phyloP scores from a whole-genome alignment of 805 yeast species.

The Wickerhamiella slavikovae region DNA sequence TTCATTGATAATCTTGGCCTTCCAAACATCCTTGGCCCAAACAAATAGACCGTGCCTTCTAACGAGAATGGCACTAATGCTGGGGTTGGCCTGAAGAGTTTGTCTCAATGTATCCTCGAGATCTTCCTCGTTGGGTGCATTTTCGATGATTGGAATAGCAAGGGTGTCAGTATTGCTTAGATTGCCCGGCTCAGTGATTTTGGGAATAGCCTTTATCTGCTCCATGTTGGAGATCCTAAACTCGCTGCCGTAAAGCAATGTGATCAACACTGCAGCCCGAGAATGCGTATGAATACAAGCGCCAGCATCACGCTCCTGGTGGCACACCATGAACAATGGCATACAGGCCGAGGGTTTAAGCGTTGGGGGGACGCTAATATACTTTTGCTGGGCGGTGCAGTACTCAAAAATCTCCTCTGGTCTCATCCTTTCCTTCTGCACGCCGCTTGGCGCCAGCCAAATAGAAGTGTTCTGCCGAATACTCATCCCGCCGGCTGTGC shows the following conservation, averaged over 20 bases:
- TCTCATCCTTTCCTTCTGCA: slow-evolving; percentile 72
- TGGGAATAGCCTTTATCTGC: slow-evolving; percentile 83
- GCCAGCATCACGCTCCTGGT: slow-evolving; percentile 50
- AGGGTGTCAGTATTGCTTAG: slow-evolving; percentile 53
- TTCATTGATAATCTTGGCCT: slow-evolving; percentile 83
- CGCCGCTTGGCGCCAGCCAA: slow-evolving; percentile 87
- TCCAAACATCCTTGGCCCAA: slow-evolving; percentile 90
- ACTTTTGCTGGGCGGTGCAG: slow-evolving; percentile 30
- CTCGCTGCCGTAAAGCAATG: slow-evolving; percentile 46
- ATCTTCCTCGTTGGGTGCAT: slow-evolving; percentile 75
- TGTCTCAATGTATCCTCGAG: slow-evolving; percentile 37
- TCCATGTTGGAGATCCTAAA: slow-evolving; percentile 67
- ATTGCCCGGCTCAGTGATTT: slow-evolving; percentile 42
- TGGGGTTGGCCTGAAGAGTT: slow-evolving; percentile 52
- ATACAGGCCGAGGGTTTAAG: slow-evolving; percentile 89
- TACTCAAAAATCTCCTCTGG: slow-evolving; percentile 70
- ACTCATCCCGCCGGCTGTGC: slow-evolving; percentile 92
- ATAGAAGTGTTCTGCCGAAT: slow-evolving; percentile 36
- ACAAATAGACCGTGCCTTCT: slow-evolving; percentile 88
- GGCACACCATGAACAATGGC: slow-evolving; percentile 63
- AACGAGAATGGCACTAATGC: slow-evolving; percentile 68
- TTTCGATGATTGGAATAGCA: slow-evolving; percentile 77
- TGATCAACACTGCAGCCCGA: slow-evolving; percentile 64
- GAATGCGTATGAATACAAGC: slow-evolving; percentile 95
- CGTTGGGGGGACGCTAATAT: slow-evolving; percentile 37